These are phyloP conservation scores for Blastocystis sp. DNA, from an alignment of 352 stramenopile species.

Conservation along the genomic window DNA sequence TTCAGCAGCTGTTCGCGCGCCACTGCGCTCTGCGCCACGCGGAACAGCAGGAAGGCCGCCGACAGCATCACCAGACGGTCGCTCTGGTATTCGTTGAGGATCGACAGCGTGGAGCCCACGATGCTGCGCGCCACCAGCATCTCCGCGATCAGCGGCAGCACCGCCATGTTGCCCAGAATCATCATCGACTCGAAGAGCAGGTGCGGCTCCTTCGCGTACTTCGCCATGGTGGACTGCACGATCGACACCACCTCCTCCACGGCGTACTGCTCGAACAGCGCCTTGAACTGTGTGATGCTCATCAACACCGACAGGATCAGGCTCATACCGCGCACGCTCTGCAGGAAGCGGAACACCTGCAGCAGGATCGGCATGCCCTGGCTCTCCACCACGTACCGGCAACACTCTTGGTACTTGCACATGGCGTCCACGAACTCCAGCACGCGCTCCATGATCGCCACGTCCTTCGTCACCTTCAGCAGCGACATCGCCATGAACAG, in stretches of 20 bases:
- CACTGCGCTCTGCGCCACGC: constrained; percentile 32
- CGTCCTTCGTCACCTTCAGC: constrained; percentile 47
- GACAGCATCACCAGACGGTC: constrained; percentile 18
- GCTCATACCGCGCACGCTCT: neutral
- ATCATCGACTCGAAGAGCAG: constrained; percentile 60
- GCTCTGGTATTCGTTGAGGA: neutral
- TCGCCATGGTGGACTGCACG: constrained; percentile 32
- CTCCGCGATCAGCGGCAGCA: constrained; percentile 23
- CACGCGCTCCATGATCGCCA: constrained; percentile 48
- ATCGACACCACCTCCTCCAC: constrained; percentile 63
- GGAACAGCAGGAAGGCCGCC: constrained; percentile 10
- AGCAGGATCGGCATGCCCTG: constrained; percentile 42
- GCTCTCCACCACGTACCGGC: constrained; percentile 46
- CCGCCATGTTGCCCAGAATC: constrained; percentile 42
- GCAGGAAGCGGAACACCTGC: constrained; percentile 59
- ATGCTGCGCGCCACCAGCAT: constrained; percentile 63
- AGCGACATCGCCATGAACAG: constrained; percentile 65
- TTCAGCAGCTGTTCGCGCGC: constrained; percentile 54
- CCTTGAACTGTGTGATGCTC: constrained; percentile 49
- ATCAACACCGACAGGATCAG: constrained; percentile 57
- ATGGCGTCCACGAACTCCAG: constrained; percentile 54
- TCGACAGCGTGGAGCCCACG: neutral
- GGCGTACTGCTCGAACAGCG: constrained; percentile 46
- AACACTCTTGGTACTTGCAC: constrained; percentile 61
- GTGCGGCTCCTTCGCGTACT: constrained; percentile 19